Base-by-base conservation (phyloP, 768 basidiomycete species). In the Termitomyces sp. region DNA sequence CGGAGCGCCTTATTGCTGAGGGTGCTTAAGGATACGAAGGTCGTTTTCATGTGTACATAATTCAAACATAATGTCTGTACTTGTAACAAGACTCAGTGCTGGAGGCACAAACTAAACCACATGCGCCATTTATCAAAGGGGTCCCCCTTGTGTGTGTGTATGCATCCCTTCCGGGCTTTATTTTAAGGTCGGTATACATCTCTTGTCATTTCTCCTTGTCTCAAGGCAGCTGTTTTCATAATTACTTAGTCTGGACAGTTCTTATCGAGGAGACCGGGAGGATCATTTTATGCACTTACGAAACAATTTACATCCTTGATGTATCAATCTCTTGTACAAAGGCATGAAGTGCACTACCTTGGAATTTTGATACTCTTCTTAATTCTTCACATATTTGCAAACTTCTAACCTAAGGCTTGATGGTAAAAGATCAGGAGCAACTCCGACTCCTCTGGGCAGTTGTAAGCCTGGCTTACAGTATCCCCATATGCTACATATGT, bases 1-100 rank as follows among this genome's bases (percentile, higher is more conserved):
- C 93, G 3, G 82, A 79, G 68, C 76, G 87, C 68, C 66, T 92
- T 59, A 80, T 92, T 63, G 90, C 69, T 18, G 80, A 78, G 47
- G 73, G 76, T 13, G 67, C 80, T n/a, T 80, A 60, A 42, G 49
- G 30, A 28, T n/a, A n/a, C 5, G 5, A 35, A 22, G 33, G 26
- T 40, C 26, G 6, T 28, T 44, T 44, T 20, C 36, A 28, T n/a
- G 5, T 40, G 36, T 40, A 52, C 51, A 28, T 35, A 24, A 22
- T 14, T 8, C 20, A 51, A 24, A 9, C 22, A 36, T 36, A 28
- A 28, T 26, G 36, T 52, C 18, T 44, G 53, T 54, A 54, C 44
- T 33, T 44, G 30, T 43, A 54, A n/a, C 3, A 20, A 53, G 6
- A 3, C 28, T 32, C 2, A 26, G 26, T 26, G 26, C 26, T 26